phyloP scores from a whole-genome alignment of 2,329 filamentous ascomycete species.

The Alternaria novae-zelandiae region DNA sequence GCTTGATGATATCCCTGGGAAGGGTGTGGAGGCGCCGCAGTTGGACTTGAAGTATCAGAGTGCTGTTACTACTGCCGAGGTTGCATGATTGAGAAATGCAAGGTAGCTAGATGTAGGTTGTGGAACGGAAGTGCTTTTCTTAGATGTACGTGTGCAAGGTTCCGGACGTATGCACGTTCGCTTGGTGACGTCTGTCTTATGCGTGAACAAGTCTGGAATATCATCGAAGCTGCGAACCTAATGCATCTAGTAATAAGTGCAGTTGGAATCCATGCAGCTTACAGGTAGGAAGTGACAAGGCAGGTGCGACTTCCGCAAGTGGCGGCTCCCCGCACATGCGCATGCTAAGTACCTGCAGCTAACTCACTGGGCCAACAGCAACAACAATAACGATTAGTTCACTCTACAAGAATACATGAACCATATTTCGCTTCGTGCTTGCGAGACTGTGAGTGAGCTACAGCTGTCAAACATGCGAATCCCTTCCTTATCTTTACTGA shows the following conservation, averaged over 20 bases:
- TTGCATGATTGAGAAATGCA: background rate
- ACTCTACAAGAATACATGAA: background rate
- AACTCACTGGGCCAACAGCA: background rate
- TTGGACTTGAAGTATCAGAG: conserved; percentile 23
- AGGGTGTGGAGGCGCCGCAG: conserved; percentile 24
- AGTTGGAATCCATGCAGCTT: background rate
- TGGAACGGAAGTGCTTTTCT: background rate
- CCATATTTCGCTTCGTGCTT: background rate
- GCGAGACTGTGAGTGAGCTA: background rate
- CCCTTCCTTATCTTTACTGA: background rate
- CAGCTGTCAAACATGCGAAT: background rate
- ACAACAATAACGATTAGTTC: background rate
- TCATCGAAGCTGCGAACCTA: background rate
- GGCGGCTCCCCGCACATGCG: conserved; percentile 2
- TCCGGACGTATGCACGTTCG: background rate
- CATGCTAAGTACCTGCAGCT: background rate
- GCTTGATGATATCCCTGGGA: conserved; percentile 44
- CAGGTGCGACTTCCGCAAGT: background rate
- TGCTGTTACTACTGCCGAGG: conserved; percentile 24
- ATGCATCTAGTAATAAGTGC: background rate
- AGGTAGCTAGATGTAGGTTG: background rate
- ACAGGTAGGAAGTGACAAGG: background rate
- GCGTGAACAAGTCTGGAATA: background rate
- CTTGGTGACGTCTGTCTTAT: background rate
- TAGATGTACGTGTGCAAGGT: background rate